These are phyloP conservation scores for Phytophthora meadii DNA, from an alignment of 352 stramenopile species.

Conservation along the genomic window DNA sequence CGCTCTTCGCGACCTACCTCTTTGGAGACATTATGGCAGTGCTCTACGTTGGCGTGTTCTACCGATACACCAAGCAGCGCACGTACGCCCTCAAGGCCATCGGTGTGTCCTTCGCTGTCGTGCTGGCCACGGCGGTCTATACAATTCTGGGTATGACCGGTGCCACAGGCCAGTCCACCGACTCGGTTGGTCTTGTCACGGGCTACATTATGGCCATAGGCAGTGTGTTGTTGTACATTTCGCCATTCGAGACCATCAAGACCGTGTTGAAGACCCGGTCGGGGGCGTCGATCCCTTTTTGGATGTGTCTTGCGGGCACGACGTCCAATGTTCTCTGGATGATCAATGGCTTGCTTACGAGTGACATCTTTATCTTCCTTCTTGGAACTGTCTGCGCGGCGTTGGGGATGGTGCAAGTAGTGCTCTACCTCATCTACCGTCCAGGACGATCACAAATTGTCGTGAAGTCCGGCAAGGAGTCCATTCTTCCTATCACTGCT, in stretches of 20 bases:
- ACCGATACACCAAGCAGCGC: constrained; percentile 35
- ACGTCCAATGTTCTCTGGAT: constrained; percentile 46
- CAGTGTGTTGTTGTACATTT: constrained; percentile 40
- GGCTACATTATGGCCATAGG: constrained; percentile 48
- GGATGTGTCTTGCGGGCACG: constrained; percentile 31
- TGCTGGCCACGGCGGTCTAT: constrained; percentile 22
- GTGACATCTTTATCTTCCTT: constrained; percentile 49
- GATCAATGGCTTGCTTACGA: constrained; percentile 40
- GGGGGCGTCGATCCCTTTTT: constrained; percentile 33
- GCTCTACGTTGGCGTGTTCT: constrained; percentile 44
- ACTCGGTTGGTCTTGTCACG: constrained; percentile 25
- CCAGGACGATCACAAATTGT: constrained; percentile 9
- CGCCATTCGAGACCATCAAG: constrained; percentile 41
- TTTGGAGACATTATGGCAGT: constrained; percentile 40
- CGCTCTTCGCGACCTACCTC: constrained; percentile 36
- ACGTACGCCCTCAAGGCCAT: constrained; percentile 27
- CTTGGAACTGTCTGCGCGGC: constrained; percentile 31
- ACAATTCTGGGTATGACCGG: constrained; percentile 34
- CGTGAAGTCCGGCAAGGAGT: constrained; percentile 16
- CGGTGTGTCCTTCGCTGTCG: constrained; percentile 20
- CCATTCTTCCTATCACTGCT: constrained; percentile 15
- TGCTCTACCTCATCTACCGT: constrained; percentile 36
- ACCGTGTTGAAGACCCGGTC: constrained; percentile 39
- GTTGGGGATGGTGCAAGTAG: constrained; percentile 32
- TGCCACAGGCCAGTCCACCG: constrained; percentile 24